Conservation (phyloP, 257 asterid species). For the Nicotiana undulata region DNA sequence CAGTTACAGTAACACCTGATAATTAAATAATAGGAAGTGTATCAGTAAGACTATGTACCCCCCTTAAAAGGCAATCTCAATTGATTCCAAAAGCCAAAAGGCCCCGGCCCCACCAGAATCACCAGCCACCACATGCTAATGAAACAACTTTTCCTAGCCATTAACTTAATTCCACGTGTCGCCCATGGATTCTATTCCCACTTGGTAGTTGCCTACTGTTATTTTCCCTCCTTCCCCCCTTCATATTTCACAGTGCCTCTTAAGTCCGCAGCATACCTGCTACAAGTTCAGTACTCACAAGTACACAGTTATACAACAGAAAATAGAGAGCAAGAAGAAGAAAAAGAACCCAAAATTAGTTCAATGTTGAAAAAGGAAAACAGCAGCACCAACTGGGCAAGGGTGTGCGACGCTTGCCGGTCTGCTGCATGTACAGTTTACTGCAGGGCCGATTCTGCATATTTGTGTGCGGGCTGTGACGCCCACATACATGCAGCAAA, state of each 20-base stretch:
- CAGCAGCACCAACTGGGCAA: slow-evolving; percentile 28
- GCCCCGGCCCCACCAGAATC: slow-evolving; percentile 13
- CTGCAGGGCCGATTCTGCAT: slow-evolving; percentile 56
- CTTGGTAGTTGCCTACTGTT: slow-evolving; percentile 5
- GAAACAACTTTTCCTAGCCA: slow-evolving; percentile 33
- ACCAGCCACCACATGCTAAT: slow-evolving; percentile 43
- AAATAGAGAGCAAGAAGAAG: background rate
- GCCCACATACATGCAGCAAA: slow-evolving; percentile 40
- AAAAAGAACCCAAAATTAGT: background rate
- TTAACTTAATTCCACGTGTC: slow-evolving; percentile 49
- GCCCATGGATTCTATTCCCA: slow-evolving; percentile 17
- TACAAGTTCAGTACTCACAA: background rate
- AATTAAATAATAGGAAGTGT: too few species aligned
- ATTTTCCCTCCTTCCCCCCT: background rate
- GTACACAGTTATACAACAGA: background rate
- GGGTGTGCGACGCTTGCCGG: slow-evolving; percentile 50
- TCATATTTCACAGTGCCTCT: background rate
- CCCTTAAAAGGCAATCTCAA: background rate
- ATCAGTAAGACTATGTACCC: background rate
- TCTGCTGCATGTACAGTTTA: slow-evolving; percentile 39
- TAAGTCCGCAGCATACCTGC: background rate
- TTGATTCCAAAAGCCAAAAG: background rate
- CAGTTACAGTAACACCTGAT: too few species aligned
- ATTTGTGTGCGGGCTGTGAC: slow-evolving; percentile 50
- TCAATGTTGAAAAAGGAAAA: slow-evolving; percentile 31